A percentile compares a stretch with the other conserved stretches of the same genome.
phyloP scores from a whole-genome alignment of 179 eudicot genomes.

The Dionaea muscipula region DNA sequence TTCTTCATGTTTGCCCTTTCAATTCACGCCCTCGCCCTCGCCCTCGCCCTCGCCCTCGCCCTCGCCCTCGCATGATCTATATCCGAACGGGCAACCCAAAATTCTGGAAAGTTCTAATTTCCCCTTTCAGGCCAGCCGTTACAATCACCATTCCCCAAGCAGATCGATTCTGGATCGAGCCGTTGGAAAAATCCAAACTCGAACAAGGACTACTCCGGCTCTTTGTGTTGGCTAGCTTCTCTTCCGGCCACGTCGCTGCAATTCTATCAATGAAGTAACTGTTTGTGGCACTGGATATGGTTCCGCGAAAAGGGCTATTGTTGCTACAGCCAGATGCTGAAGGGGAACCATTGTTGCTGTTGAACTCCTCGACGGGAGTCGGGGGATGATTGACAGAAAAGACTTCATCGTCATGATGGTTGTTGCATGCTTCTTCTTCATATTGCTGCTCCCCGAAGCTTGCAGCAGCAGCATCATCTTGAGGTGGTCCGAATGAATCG shows the following conservation, averaged over 20 bases:
- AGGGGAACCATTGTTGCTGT: slow-evolving; percentile 37
- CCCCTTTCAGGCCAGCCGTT: slow-evolving; percentile 68
- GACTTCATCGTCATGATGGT: slow-evolving; percentile 28
- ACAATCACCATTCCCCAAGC: slow-evolving; percentile 87
- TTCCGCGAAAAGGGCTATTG: slow-evolving; percentile 52
- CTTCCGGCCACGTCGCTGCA: slow-evolving; percentile 92
- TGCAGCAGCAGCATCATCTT: too few species aligned
- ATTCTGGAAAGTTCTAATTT: slow-evolving; percentile 73
- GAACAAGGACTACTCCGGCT: slow-evolving; percentile 39
- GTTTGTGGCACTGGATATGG: slow-evolving; percentile 50
- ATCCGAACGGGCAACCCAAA: slow-evolving; percentile 65
- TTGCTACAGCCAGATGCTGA: slow-evolving; percentile 35
- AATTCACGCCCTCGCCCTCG: too few species aligned
- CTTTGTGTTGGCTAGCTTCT: slow-evolving; percentile 44
- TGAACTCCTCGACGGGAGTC: slow-evolving; percentile 51
- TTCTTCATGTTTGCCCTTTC: too few species aligned
- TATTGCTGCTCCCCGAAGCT: too few species aligned
- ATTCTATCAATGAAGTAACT: slow-evolving; percentile 73
- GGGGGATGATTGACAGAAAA: slow-evolving; percentile 49
- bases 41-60: too few species aligned
- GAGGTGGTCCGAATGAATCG: slow-evolving; percentile 27
- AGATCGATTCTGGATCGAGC: slow-evolving; percentile 33
- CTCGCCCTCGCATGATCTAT: too few species aligned
- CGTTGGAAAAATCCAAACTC: slow-evolving; percentile 59
- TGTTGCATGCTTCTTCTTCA: too few species aligned